Base-by-base conservation (phyloP, 2,329 filamentous ascomycete genomes). In the Diplodia corticola region DNA sequence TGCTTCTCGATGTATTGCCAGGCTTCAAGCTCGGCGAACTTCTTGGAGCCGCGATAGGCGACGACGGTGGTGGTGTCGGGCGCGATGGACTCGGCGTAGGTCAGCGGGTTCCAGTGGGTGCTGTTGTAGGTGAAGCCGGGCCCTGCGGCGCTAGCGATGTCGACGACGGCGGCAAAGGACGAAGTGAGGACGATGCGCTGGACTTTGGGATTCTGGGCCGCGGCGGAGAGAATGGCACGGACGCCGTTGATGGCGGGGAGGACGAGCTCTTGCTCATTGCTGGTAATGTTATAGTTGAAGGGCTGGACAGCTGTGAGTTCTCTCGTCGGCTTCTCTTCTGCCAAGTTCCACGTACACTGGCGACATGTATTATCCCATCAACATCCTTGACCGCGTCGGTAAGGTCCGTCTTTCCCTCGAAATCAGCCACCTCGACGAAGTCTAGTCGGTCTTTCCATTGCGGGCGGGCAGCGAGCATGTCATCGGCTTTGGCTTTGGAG, bases 231-330 rank as follows among this genome's bases (percentile, higher is more conserved):
- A 22, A 84, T 74, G 0, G 80, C 76, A 3, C 72, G 74, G 1
- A 82, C 79, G 2, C 82, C 81, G 48, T 81, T 80, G 44, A 84
- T 80, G 3, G 82, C 81, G 0, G 82, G 82, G 3, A 76, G 64
- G 3, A 84, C 74, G 0, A 84, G 73, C n/a, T 61, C 26, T 3
- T 22, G n/a, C 49, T 82, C 80, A 44, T 80, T 61, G 57, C 49
- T 49, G 57, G 44, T 61, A n/a, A 28, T 24, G 44, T 49, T 35
- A 48, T 51, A 53, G 33, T 24, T 53, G 48, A 53, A 63, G 12
- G 60, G 60, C 46, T 40, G 24, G 46, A 1, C 35, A 15, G 0
- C 1, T 20, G n/a, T 28, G 63, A 12, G 17, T n/a, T 72, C 77
- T 50, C 70, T 80, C 5, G 9, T 22, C 28, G n/a, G n/a, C 17